A percentile compares a stretch with the other conserved stretches of the same genome.
These are phyloP conservation scores for Bruguiera gymnorhiza DNA, from an alignment of 345 rosid genomes.

Conservation along the genomic window DNA sequence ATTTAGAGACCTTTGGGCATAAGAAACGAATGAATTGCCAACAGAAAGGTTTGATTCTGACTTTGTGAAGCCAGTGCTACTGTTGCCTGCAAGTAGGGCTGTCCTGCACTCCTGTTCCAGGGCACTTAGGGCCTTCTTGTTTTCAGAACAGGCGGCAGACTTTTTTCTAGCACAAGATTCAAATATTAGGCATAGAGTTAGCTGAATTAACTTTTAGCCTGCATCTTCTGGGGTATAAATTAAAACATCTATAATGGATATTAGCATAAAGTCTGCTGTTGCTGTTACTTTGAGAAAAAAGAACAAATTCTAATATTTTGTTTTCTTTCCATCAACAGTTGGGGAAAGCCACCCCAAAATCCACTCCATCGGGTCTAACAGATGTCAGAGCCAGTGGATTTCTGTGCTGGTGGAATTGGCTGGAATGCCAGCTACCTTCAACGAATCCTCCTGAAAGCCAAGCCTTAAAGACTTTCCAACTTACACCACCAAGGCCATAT, in stretches of 20 bases:
- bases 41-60: not conserved
- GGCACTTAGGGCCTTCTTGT: not conserved
- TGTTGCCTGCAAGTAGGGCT: not conserved
- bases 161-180: no score
- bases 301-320: not conserved
- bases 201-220: not conserved
- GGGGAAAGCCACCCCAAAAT: constrained; percentile 58
- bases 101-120: not conserved
- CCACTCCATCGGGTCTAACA: constrained; percentile 33
- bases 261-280: not conserved
- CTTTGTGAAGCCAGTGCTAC: not conserved
- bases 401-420: constrained; percentile 98
- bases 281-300: not conserved
- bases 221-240: not conserved
- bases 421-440: constrained; percentile 57
- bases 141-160: no score
- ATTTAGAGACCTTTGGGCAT: no score
- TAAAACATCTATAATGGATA: not conserved
- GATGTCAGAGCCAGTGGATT: constrained; percentile 55
- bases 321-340: constrained; percentile 30
- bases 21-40: not conserved
- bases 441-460: constrained; percentile 44
- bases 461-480: constrained; percentile 36
- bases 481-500: constrained; percentile 49
- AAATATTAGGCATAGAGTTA: not conserved